phyloP scores from a whole-genome alignment of 495 filamentous ascomycete genomes.

The Aspergillus affinis region DNA sequence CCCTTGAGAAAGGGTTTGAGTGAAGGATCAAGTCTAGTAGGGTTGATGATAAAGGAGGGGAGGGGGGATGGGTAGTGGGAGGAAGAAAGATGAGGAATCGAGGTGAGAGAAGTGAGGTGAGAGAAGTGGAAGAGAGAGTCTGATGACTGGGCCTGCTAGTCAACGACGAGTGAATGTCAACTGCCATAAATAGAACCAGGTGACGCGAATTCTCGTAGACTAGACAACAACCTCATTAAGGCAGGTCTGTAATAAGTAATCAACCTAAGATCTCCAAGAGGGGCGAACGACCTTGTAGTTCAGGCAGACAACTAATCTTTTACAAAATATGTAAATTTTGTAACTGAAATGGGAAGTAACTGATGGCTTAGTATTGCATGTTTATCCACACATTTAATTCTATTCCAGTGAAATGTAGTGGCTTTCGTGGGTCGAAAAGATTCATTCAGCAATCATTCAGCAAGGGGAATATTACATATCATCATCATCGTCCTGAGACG shows the following conservation, averaged over 20 bases:
- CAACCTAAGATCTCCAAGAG: too few species aligned
- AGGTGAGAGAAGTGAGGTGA: neutral
- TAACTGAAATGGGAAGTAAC: too few species aligned
- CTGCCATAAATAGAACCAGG: neutral
- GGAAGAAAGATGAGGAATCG: neutral
- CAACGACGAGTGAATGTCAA: neutral
- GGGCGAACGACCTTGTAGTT: too few species aligned
- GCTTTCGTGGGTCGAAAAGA: neutral
- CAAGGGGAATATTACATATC: neutral
- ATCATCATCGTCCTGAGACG: neutral
- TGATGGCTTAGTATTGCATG: neutral
- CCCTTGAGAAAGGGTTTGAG: neutral
- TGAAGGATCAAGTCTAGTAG: neutral
- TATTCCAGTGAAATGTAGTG: neutral
- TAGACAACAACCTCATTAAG: too few species aligned
- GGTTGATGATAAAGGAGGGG: neutral
- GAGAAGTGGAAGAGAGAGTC: neutral
- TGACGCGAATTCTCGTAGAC: too few species aligned
- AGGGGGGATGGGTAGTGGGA: neutral
- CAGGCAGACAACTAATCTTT: too few species aligned
- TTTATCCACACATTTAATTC: neutral
- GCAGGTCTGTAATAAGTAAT: too few species aligned
- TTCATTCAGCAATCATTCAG: neutral
- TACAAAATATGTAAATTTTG: too few species aligned
- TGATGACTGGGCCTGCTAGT: neutral